These are phyloP conservation scores for Aureobasidium namibiae DNA, from an alignment of 2,329 filamentous ascomycete genomes.

Conservation along the genomic window DNA sequence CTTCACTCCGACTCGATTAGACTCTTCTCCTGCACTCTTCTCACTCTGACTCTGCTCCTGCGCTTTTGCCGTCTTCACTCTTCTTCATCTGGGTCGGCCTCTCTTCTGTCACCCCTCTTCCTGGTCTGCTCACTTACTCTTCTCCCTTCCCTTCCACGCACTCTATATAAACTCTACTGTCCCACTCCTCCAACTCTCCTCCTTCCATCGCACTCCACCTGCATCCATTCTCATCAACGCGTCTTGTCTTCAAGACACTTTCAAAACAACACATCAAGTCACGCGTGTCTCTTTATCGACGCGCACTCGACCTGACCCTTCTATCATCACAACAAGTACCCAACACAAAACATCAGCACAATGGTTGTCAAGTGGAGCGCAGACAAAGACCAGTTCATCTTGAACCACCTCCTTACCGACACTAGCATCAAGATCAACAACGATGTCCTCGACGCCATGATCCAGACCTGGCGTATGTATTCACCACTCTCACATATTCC, in stretches of 20 bases:
- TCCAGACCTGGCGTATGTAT: constrained; percentile 15
- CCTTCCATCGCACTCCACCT: background rate
- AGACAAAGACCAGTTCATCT: constrained; percentile 14
- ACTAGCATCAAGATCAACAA: constrained; percentile 3
- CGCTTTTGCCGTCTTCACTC: too few relatives aligned
- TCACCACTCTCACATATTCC: background rate
- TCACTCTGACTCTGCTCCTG: background rate
- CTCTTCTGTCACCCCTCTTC: background rate
- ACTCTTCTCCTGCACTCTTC: background rate
- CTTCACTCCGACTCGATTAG: background rate
- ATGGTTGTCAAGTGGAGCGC: constrained; percentile 16
- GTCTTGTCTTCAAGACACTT: background rate
- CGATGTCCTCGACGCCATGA: constrained; percentile 1
- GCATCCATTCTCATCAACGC: background rate
- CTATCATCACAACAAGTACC: background rate
- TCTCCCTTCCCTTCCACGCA: background rate
- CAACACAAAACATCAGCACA: background rate
- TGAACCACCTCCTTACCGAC: constrained; percentile 9
- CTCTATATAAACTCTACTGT: background rate
- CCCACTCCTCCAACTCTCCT: background rate
- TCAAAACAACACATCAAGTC: background rate
- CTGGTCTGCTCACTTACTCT: background rate
- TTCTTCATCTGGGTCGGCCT: too few relatives aligned
- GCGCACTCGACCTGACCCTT: background rate
- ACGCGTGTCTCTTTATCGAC: background rate